Base-by-base conservation (phyloP, 371 early-diverging fungal species). In the Apophysomyces ossiformis region DNA sequence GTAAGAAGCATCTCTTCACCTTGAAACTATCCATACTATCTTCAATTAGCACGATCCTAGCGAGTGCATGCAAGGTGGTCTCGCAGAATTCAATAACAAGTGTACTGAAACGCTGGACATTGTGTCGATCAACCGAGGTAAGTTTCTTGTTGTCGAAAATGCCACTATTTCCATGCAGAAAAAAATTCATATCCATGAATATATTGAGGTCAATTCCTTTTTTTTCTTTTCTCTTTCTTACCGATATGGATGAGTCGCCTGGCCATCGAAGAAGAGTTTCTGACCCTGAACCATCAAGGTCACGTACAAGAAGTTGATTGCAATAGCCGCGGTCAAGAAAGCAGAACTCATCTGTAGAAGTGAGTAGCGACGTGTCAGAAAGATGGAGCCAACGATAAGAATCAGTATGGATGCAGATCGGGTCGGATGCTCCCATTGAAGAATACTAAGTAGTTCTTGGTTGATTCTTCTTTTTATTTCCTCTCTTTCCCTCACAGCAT, bases 341-440 rank as follows among this genome's bases (percentile, higher is more conserved):
- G 64, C 61, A 37, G 69, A 64, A 16, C 21, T 32, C 12, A 68
- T 64, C 41, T 68, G 64, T 4, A 68, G 38, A 4, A 60, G 54
- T 12, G 69, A 68, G 21, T 68, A 64, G n/a, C 60, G 64, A 18
- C 69, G 64, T 12, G 69, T 64, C 64, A 68, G 45, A 13, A 50
- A 57, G 13, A 64, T 68, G 7, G 37, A 26, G 32, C 50, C 37
- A 5, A 60, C 56, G n/a, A 16, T 41, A 21, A 54, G 16, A 35
- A 35, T 12, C 32, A 68, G 32, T 12, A 59, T 43, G n/a, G 64
- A 59, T 4, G 47, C 50, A 3, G 69, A 68, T n/a, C 61, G 69
- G 13, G 60, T 47, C 21, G 69, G 64, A 38, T 64, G 41, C 2
- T 68, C 64, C 69, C 69, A 68, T 38, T 60, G 57, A 1, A 68